Conservation (phyloP, 2,329 filamentous ascomycete genomes). For the Aspergillus spinulosporus region DNA sequence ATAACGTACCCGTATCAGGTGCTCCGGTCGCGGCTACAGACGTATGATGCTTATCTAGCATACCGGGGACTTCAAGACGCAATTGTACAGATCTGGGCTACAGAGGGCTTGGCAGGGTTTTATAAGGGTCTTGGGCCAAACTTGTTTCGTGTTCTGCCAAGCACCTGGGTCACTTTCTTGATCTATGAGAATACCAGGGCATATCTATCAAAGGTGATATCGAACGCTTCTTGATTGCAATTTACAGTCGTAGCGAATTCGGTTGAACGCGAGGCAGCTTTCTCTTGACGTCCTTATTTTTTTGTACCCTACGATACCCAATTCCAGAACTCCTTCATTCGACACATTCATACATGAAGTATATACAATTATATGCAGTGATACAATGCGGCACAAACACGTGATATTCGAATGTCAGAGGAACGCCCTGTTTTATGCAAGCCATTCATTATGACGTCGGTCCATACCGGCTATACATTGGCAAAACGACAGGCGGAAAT, state of each 20-base stretch:
- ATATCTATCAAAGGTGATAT: constrained; percentile 57
- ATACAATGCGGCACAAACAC: not conserved
- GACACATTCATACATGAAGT: too few species aligned
- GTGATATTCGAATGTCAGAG: constrained; percentile 1
- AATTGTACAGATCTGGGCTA: constrained; percentile 68
- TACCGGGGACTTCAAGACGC: constrained; percentile 76
- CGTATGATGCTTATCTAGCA: constrained; percentile 73
- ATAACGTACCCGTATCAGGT: constrained; percentile 96
- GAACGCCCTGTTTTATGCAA: constrained; percentile 9
- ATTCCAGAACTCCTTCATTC: too few species aligned
- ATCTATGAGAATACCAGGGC: constrained; percentile 93
- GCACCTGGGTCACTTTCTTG: constrained; percentile 93
- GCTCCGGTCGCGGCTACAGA: constrained; percentile 82
- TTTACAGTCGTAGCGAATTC: too few species aligned
- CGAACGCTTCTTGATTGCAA: not conserved
- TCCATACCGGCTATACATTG: not conserved
- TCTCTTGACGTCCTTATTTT: too few species aligned
- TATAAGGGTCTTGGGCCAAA: constrained; percentile 90
- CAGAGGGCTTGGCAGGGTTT: constrained; percentile 80
- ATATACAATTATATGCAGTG: too few species aligned
- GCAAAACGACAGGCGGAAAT: constrained; percentile 3
- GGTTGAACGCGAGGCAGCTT: too few species aligned
- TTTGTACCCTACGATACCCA: too few species aligned
- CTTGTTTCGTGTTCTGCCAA: constrained; percentile 85
- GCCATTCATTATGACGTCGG: not conserved